Conservation (phyloP, 78 protist genomes). For the Tieghemostelium lacteum region DNA sequence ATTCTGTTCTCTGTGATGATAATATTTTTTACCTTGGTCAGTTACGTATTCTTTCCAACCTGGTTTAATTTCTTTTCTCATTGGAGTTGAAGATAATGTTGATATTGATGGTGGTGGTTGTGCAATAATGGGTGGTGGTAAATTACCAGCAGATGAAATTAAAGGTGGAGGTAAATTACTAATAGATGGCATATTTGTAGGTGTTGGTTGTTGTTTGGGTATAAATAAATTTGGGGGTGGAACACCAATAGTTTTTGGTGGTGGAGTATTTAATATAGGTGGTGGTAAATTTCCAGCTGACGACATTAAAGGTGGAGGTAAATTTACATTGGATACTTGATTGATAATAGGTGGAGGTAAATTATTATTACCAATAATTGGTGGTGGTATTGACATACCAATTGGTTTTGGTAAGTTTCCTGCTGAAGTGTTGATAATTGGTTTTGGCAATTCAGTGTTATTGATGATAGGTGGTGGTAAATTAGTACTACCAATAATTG, state of each 20-base stretch:
- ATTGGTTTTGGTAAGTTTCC: constrained; percentile 23
- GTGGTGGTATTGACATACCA: not conserved
- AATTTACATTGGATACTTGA: not conserved
- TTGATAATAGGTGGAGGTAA: not conserved
- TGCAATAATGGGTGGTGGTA: not conserved
- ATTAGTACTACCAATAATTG: not conserved
- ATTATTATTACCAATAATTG: not conserved
- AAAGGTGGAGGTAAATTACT: constrained; percentile 9
- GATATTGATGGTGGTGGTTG: not conserved
- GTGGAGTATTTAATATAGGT: not conserved
- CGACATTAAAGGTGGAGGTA: not conserved
- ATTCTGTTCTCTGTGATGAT: constrained; percentile 1
- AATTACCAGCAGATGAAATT: not conserved
- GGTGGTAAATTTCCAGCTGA: not conserved
- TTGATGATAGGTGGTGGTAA: constrained; percentile 39
- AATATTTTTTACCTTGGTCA: constrained; percentile 50
- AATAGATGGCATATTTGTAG: not conserved
- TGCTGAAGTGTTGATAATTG: not conserved
- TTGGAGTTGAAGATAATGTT: too few relatives aligned
- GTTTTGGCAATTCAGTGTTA: too few relatives aligned
- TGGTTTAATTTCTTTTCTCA: constrained; percentile 11
- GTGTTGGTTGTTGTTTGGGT: not conserved
- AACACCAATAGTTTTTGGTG: not conserved
- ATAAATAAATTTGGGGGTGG: not conserved
- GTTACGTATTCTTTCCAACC: constrained; percentile 47